phyloP scores from a whole-genome alignment of 208 protist species.

The Wallacemonas sp. region DNA sequence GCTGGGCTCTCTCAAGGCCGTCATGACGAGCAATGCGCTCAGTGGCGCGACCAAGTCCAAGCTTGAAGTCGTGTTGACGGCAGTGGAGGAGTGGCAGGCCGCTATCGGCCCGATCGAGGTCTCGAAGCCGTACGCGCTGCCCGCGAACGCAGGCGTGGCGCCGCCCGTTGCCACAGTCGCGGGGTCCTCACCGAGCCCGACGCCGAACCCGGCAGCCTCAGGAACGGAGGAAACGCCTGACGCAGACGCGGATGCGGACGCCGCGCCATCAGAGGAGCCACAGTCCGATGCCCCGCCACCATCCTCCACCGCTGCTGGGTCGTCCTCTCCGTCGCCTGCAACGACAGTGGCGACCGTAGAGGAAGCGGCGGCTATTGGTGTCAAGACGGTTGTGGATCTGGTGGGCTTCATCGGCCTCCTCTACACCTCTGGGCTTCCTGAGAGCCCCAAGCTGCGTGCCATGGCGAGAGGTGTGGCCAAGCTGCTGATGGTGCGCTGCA shows the following conservation, averaged over 20 bases:
- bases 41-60: slow-evolving; percentile 52
- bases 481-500: slow-evolving; percentile 74
- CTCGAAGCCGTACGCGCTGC: slow-evolving; percentile 24
- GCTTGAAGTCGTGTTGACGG: slow-evolving; percentile 39
- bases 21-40: slow-evolving; percentile 42
- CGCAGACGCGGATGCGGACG: not conserved
- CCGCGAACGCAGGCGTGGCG: slow-evolving; percentile 3
- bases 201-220: not conserved
- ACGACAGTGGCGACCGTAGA: too few relatives aligned
- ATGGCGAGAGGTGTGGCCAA: slow-evolving; percentile 59
- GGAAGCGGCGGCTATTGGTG: slow-evolving; percentile 16
- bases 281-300: too few relatives aligned
- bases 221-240: not conserved
- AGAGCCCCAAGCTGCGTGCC: slow-evolving; percentile 57
- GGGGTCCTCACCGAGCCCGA: too few relatives aligned
- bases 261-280: not conserved
- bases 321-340: too few relatives aligned
- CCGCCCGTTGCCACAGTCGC: too few relatives aligned
- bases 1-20: slow-evolving; percentile 55
- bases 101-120: slow-evolving; percentile 40
- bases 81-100: slow-evolving; percentile 54
- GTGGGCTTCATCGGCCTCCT: slow-evolving; percentile 59
- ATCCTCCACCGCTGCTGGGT: too few relatives aligned
- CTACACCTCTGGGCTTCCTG: slow-evolving; percentile 53
- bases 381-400: slow-evolving; percentile 52